Evolutionary conservation across 805 yeast species (phyloP).

Genomic region (Starmerella powellii): DNA sequence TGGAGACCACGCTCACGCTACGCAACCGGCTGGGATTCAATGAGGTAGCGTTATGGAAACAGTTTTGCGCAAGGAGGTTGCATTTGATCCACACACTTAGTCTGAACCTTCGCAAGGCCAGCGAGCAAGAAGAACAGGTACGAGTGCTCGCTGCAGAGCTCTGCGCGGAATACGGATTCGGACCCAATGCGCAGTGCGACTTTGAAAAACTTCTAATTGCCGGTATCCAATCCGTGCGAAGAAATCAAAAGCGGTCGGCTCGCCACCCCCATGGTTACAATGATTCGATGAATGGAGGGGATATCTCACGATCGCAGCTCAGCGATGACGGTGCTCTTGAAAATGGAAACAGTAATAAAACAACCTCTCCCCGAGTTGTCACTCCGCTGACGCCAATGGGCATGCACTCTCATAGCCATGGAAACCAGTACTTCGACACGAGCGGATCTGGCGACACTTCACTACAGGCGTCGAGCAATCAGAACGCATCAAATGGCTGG

Average conservation of each 20-base stretch:
- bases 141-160: conserved; percentile 63
- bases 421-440: not conserved
- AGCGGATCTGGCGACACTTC: not conserved
- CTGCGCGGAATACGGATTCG: conserved; percentile 66
- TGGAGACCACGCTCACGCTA: conserved; percentile 39
- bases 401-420: not conserved
- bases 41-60: conserved; percentile 79
- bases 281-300: not conserved
- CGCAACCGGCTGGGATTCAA: conserved; percentile 55
- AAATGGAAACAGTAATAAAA: too few species aligned
- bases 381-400: not conserved
- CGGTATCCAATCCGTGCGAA: conserved; percentile 82
- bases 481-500: too few species aligned
- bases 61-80: conserved; percentile 77
- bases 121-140: conserved; percentile 82
- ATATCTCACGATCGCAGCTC: not conserved
- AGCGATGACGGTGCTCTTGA: not conserved
- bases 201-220: conserved; percentile 85
- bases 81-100: conserved; percentile 72
- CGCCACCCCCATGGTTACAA: conserved; percentile 12
- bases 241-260: conserved; percentile 44
- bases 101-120: conserved; percentile 60
- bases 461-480: not conserved
- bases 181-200: conserved; percentile 46
- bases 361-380: not conserved